A percentile compares a stretch with the other conserved stretches of the same genome.
Conservation (phyloP, 2,329 filamentous ascomycete species). For the Cryphonectria naterciae region DNA sequence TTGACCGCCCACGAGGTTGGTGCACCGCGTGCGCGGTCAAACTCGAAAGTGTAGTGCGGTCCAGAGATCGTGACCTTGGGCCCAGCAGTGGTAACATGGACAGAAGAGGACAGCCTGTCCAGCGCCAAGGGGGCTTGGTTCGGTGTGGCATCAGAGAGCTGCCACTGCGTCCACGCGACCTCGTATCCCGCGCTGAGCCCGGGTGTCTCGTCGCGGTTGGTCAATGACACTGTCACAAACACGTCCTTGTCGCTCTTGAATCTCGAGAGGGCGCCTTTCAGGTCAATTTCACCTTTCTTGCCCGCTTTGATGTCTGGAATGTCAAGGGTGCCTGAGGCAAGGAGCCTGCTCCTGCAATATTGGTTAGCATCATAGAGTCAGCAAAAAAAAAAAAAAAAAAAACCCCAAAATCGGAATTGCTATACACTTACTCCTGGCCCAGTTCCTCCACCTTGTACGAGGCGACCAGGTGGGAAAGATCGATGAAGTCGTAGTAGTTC, state of each 20-base stretch:
- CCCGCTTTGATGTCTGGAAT: conserved; percentile 48
- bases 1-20: conserved; percentile 47
- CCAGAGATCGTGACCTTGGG: conserved; percentile 38
- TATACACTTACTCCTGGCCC: conserved; percentile 42
- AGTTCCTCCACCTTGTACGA: conserved; percentile 51
- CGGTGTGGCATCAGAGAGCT: conserved; percentile 38
- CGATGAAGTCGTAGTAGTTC: conserved; percentile 56
- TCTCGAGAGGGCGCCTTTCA: conserved; percentile 37
- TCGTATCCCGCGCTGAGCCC: conserved; percentile 61
- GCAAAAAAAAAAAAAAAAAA: too few species aligned
- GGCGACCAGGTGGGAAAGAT: conserved; percentile 47
- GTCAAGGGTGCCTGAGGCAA: conserved; percentile 43
- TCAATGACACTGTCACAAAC: conserved; percentile 51
- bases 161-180: conserved; percentile 58
- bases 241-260: conserved; percentile 43
- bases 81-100: conserved; percentile 34
- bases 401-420: too few species aligned
- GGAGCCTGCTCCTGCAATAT: conserved; percentile 28
- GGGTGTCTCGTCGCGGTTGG: conserved; percentile 44
- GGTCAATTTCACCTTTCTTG: conserved; percentile 38
- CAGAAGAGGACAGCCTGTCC: conserved; percentile 29
- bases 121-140: conserved; percentile 26
- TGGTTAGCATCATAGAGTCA: conserved; percentile 27
- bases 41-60: conserved; percentile 44
- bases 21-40: conserved; percentile 50